Percentiles rank a stretch among this genome's conserved stretches.
These are phyloP conservation scores for Geranomyces michiganensis DNA, from an alignment of 192 early-diverging fungal species.

Conservation along the genomic window DNA sequence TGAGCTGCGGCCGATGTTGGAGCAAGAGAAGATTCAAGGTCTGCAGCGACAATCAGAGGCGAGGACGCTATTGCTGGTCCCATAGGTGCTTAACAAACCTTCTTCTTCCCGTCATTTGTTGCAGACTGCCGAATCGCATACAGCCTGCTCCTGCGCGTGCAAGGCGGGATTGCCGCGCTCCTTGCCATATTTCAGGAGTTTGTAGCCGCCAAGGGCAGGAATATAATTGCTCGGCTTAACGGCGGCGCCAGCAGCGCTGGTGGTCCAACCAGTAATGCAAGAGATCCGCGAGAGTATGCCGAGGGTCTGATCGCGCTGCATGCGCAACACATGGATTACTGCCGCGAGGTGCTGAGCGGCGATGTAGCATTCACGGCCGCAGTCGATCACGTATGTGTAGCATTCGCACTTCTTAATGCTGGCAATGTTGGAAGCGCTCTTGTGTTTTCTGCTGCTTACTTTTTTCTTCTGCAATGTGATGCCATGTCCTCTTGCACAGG, in stretches of 20 bases:
- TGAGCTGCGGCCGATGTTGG: slow-evolving; percentile 74
- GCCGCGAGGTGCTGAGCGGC: slow-evolving; percentile 61
- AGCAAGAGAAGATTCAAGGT: slow-evolving; percentile 43
- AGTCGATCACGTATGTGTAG: slow-evolving; percentile 66
- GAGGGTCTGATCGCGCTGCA: slow-evolving; percentile 69
- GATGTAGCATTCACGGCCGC: slow-evolving; percentile 74
- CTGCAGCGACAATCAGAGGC: no score
- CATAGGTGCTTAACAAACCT: no score
- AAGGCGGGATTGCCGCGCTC: slow-evolving; percentile 62
- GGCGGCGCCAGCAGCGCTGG: not conserved
- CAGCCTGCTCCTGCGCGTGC: slow-evolving; percentile 63
- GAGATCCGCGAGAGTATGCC: slow-evolving; percentile 74
- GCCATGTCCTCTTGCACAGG: no score
- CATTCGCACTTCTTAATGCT: not conserved
- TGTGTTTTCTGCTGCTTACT: not conserved
- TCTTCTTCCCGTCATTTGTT: no score
- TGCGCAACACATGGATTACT: slow-evolving; percentile 62
- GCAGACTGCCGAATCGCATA: slow-evolving; percentile 72
- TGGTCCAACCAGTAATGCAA: no score
- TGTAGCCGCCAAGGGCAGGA: slow-evolving; percentile 42
- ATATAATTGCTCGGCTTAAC: not conserved
- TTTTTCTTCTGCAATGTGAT: not conserved
- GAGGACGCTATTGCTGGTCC: no score
- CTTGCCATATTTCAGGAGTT: slow-evolving; percentile 68
- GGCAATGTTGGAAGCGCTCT: not conserved